Evolutionary conservation across 371 early-diverging fungal genomes (phyloP).

Genomic region (Choanephora cucurbitarum): DNA sequence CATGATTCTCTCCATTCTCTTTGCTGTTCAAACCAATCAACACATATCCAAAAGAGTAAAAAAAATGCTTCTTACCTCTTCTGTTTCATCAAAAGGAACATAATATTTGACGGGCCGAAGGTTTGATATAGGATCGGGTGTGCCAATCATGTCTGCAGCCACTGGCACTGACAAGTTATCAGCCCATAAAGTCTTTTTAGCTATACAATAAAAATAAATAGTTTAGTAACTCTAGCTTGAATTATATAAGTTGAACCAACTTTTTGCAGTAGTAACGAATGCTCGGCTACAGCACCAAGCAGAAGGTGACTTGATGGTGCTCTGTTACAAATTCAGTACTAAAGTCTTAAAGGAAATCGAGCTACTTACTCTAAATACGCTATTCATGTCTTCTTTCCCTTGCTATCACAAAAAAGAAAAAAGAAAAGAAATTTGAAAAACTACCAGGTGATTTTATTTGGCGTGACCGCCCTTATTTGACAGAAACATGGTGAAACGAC

Average conservation of each 20-base stretch:
- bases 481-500: too few species aligned
- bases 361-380: not conserved
- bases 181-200: constrained; percentile 3
- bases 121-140: constrained; percentile 73
- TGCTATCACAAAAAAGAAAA: not conserved
- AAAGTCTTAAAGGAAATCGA: too few species aligned
- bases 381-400: not conserved
- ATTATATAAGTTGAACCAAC: not conserved
- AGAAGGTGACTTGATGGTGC: too few species aligned
- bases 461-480: not conserved
- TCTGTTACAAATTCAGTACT: too few species aligned
- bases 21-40: constrained; percentile 29
- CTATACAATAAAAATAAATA: not conserved
- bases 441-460: not conserved
- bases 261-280: not conserved
- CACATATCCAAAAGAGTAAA: not conserved
- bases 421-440: not conserved
- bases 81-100: constrained; percentile 60
- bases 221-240: not conserved
- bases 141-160: constrained; percentile 62
- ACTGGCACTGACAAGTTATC: constrained; percentile 33
- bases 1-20: constrained; percentile 55
- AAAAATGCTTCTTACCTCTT: constrained; percentile 31
- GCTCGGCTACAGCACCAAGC: too few species aligned
- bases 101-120: constrained; percentile 70